Base-by-base conservation (phyloP, 1,139 yeast species). In the Candida freyschussii region DNA sequence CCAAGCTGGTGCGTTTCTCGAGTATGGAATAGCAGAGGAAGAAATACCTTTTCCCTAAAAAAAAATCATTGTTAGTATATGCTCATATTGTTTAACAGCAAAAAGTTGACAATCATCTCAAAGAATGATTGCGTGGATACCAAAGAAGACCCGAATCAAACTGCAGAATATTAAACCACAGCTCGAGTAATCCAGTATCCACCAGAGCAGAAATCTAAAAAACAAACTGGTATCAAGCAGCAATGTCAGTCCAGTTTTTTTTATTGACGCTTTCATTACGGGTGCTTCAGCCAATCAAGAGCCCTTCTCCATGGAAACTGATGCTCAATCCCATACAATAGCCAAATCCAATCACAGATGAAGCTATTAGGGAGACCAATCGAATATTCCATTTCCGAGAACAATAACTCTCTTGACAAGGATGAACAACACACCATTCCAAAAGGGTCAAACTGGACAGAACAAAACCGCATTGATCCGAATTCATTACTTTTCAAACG, bases 1-100 rank as follows among this genome's bases (percentile, higher is more conserved):
- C 99, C 99, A 91, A 67, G 96, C 75, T 68, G 98, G 98, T 67
- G 95, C 78, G 72, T 82, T 80, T 77, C 99, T 91, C 61, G 97
- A 89, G 81, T 91, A 91, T 70, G 99, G 98, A 71, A 89, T 76
- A 65, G 98, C 96, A 67, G 98, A 87, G 62, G 96, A 80, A 62
- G 97, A 85, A 66, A 93, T 93, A 75, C 99, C 99, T 76, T 93
- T 93, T 74, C 99, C 99, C 93, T 82, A 52, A 45, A 40, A 38
- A 40, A 44, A 34, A 43, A 33, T 18, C n/a, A n/a, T 32, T 40
- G 66, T 61, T 63, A 63, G 66, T 62, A 62, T 49, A 24, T 8
- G 12, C n/a, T n/a, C 35, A 12, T n/a, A n/a, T n/a, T n/a, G n/a
- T n/a, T n/a, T n/a, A n/a, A 27, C 24, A 17, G 13, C 32, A 15